These are phyloP conservation scores for Eutrema salsugineum DNA, from an alignment of 441 rosid genomes.

Conservation along the genomic window DNA sequence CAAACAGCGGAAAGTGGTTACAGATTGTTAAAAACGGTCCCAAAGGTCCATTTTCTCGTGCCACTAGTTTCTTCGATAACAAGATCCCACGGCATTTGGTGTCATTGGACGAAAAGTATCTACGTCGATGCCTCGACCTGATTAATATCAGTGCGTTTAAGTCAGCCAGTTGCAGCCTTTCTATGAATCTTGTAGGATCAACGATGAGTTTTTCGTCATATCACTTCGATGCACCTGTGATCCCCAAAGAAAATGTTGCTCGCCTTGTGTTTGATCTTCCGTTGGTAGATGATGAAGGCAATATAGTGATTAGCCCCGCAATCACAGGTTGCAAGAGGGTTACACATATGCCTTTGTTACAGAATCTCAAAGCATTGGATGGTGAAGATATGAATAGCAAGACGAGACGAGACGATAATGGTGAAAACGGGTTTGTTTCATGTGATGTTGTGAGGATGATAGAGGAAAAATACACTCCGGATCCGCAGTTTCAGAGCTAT, in stretches of 20 bases:
- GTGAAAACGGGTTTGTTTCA: slow-evolving; percentile 35
- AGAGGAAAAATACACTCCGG: slow-evolving; percentile 10
- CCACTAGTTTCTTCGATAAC: slow-evolving; percentile 38
- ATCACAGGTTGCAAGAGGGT: slow-evolving; percentile 70
- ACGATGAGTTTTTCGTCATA: slow-evolving; percentile 36
- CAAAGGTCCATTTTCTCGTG: slow-evolving; percentile 42
- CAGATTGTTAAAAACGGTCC: slow-evolving; percentile 37
- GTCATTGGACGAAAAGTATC: slow-evolving; percentile 69
- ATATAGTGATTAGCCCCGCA: slow-evolving; percentile 42
- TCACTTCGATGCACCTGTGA: slow-evolving; percentile 29
- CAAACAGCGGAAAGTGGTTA: slow-evolving; percentile 41
- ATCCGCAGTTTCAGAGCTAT: slow-evolving; percentile 30
- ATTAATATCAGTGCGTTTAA: slow-evolving; percentile 52
- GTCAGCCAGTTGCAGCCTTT: slow-evolving; percentile 40
- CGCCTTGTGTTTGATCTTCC: slow-evolving; percentile 56
- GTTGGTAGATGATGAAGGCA: slow-evolving; percentile 41
- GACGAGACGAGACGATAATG: slow-evolving; percentile 17
- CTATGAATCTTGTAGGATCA: slow-evolving; percentile 41
- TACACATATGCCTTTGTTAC: slow-evolving; percentile 48
- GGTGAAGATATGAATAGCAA: slow-evolving; percentile 26
- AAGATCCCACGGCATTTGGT: slow-evolving; percentile 73
- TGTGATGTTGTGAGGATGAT: slow-evolving; percentile 28
- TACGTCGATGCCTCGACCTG: slow-evolving; percentile 61
- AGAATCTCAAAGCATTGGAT: slow-evolving; percentile 37
- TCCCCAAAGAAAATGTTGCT: slow-evolving; percentile 34